Percentiles rank a stretch among this genome's conserved stretches.
These are phyloP conservation scores for Multifurca ochricompacta DNA, from an alignment of 768 basidiomycete species.

Conservation along the genomic window DNA sequence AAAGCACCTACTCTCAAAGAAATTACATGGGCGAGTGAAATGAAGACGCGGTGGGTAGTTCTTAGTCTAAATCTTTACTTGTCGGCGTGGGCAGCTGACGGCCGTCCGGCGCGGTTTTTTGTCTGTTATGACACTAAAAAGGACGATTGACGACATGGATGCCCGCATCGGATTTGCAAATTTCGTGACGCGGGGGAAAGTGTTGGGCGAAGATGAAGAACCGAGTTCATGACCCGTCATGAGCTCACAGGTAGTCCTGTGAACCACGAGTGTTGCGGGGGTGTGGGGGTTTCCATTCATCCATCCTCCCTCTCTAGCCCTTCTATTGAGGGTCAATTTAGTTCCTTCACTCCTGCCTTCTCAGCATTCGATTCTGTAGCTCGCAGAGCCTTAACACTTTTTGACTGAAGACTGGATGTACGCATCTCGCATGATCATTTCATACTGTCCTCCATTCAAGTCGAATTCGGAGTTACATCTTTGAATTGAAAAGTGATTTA, in stretches of 20 bases:
- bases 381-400: background rate
- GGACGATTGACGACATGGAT: slow-evolving; percentile 22
- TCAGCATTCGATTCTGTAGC: background rate
- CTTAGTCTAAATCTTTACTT: background rate
- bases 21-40: slow-evolving; percentile 86
- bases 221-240: background rate
- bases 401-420: too few relatives aligned
- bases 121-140: too few relatives aligned
- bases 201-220: slow-evolving; percentile 4
- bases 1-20: slow-evolving; percentile 64
- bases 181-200: slow-evolving; percentile 17
- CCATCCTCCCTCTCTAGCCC: background rate
- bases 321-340: background rate
- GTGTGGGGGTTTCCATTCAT: too few relatives aligned
- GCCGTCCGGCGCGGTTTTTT: too few relatives aligned
- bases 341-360: background rate
- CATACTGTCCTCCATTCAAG: too few relatives aligned
- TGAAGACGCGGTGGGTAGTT: slow-evolving; percentile 61
- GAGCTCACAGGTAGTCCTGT: too few relatives aligned
- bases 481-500: too few relatives aligned
- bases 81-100: background rate
- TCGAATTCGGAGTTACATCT: too few relatives aligned
- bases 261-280: background rate
- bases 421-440: background rate
- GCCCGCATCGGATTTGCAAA: slow-evolving; percentile 20